phyloP scores from a whole-genome alignment of 176 grass and related monocot genomes.

The Pharus latifolius region DNA sequence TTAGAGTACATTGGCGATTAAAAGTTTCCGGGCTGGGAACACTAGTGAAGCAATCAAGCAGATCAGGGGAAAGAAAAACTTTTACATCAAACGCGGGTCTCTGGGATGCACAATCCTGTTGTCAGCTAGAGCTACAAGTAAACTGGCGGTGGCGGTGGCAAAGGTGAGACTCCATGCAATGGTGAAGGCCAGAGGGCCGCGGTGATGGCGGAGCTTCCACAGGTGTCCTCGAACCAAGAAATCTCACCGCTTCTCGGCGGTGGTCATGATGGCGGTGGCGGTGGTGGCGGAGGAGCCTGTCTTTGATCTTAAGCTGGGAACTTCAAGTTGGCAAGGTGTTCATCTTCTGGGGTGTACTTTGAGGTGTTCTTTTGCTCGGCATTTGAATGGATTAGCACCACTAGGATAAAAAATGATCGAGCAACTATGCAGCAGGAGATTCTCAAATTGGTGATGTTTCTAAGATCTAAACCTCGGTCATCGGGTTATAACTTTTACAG shows the following conservation, averaged over 20 bases:
- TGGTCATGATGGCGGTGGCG: not conserved
- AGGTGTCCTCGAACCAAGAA: not conserved
- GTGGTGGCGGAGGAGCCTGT: not conserved
- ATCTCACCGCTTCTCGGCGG: not conserved
- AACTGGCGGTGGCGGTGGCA: too few species aligned
- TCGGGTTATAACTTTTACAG: too few species aligned
- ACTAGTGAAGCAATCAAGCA: too few species aligned
- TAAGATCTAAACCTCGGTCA: too few species aligned
- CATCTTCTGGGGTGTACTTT: not conserved
- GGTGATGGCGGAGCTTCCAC: not conserved
- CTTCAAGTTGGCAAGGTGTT: not conserved
- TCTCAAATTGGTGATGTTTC: not conserved
- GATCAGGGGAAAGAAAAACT: too few species aligned
- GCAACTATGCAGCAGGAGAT: not conserved
- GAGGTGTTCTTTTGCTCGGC: not conserved
- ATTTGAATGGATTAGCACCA: not conserved
- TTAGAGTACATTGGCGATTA: too few species aligned
- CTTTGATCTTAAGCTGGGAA: not conserved
- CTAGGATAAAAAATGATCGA: not conserved
- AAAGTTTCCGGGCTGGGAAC: too few species aligned
- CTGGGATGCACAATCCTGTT: too few species aligned
- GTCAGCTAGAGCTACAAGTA: too few species aligned
- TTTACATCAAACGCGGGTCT: too few species aligned
- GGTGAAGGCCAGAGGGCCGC: not conserved
- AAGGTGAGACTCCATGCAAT: too few species aligned